Evolutionary conservation across 352 stramenopile species (phyloP), one percentile per base, ranked within the genome.

Genomic region (Phytophthora pini): DNA sequence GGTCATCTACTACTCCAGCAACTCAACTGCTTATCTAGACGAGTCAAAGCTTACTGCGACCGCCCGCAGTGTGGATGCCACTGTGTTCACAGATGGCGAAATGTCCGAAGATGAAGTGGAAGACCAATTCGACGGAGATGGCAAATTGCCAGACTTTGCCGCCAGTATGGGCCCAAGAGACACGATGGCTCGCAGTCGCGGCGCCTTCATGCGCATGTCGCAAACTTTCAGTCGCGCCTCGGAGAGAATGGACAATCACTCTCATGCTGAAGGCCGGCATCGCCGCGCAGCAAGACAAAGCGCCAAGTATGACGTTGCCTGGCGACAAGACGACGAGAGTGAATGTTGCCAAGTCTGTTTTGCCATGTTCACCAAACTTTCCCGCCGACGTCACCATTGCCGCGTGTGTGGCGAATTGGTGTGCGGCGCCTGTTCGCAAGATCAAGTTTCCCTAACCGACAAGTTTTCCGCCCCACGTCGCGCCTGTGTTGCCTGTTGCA

Each of bases 401-500:
- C 83, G 87, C 46, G 71, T 93, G 20, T 95, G 87, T 51, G 87
- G 87, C 46, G 79, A 91, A 51, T 64, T 95, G 44, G 77, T 95
- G 38, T 95, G 87, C 46, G 82, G 84, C 44, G 72, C 79, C 13
- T 95, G 87, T 52, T 92, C 85, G 27, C 70, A 71, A 39, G 84
- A 90, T 63, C 79, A 87, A 48, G 80, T 88, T 15, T 55, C 77
- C 31, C 63, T 90, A n/a, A 69, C 70, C 10, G 71, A 70, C 29
- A 76, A 79, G 43, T 92, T 92, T 56, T 50, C 74, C 24, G 65
- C 69, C 0, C 79, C 84, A 26, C 82, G 87, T 46, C 81, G 84
- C 10, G 76, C 80, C 2, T 93, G 84, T 49, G 68, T 77, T 24
- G 84, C 82, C 15, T 93, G 84, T 57, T 80, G 86, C 43, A 76